These are phyloP conservation scores for Xylariaceae sp. DNA, from an alignment of 2,329 filamentous ascomycete genomes.

Conservation along the genomic window DNA sequence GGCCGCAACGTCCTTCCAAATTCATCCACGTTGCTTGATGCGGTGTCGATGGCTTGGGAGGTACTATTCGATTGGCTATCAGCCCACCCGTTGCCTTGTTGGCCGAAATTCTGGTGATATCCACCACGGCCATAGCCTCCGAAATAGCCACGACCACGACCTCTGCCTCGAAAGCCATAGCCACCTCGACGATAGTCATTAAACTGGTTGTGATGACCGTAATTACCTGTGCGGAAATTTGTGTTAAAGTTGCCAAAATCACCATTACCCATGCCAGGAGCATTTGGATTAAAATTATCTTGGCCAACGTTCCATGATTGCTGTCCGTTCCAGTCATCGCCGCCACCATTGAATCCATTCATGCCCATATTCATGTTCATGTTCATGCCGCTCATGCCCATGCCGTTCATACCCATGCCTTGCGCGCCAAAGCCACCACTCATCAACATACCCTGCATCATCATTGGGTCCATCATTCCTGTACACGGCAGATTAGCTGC, in stretches of 20 bases:
- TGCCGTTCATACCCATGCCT: slow-evolving; percentile 68
- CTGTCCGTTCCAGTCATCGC: slow-evolving; percentile 75
- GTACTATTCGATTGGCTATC: slow-evolving; percentile 24
- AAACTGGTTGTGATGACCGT: slow-evolving; percentile 67
- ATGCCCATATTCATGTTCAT: slow-evolving; percentile 78
- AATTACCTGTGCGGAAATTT: slow-evolving; percentile 77
- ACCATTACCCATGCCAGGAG: slow-evolving; percentile 73
- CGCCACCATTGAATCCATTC: slow-evolving; percentile 61
- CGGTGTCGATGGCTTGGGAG: slow-evolving; percentile 22
- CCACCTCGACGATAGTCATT: slow-evolving; percentile 71
- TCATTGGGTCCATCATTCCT: slow-evolving; percentile 84
- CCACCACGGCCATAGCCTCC: slow-evolving; percentile 49
- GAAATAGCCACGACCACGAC: slow-evolving; percentile 53
- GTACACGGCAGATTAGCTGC: slow-evolving; percentile 28
- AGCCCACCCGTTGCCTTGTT: slow-evolving; percentile 26
- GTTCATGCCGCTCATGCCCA: slow-evolving; percentile 69
- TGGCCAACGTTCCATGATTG: slow-evolving; percentile 78
- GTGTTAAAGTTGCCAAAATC: slow-evolving; percentile 74
- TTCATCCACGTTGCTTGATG: slow-evolving; percentile 35
- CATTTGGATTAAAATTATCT: slow-evolving; percentile 88
- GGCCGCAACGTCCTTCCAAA: slow-evolving; percentile 35
- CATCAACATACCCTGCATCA: slow-evolving; percentile 73
- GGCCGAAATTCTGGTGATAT: slow-evolving; percentile 42
- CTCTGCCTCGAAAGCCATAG: slow-evolving; percentile 62
- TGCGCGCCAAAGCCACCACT: slow-evolving; percentile 66